Evolutionary conservation across 2,329 filamentous ascomycete genomes (phyloP), one percentile per base, ranked within the genome.

Genomic region (Stagonosporopsis rhizophila): DNA sequence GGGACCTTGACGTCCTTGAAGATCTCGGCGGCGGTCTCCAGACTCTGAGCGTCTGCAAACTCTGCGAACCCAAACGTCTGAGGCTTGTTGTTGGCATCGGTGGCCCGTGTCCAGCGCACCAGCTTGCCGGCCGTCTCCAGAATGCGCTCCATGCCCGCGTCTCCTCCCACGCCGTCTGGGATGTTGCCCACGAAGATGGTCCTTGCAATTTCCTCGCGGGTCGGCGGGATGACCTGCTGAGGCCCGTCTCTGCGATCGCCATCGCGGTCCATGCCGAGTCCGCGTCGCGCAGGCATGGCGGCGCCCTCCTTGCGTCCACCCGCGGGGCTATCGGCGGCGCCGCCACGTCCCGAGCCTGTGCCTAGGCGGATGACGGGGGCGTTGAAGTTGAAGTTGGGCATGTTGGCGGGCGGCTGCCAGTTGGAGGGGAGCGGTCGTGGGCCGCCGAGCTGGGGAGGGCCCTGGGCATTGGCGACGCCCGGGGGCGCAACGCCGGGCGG

Each of bases 331-430:
- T 75, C 74, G 34, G 52, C 28, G 70, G 75, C 45, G 32, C 77
- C 70, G 23, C 87, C 81, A 70, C 91, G 91, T n/a, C 84, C 78
- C 2, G 87, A 77, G 19, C 88, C 85, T 1, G 92, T 94, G 38
- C 94, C 95, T 41, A 99, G 85, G 52, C 95, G 90, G 72, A 99
- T 98, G 58, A 98, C 92, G 53, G 94, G 93, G 32, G 95, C 95
- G 71, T 91, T 96, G 81, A 98, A 96, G 81, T 99, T 97, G 82
- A 99, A 96, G 75, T 96, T 96, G 47, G 94, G 92, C 84, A 97
- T 91, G 73, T 95, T 96, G 46, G 90, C 82, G 9, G 94, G 93
- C 44, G 92, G 87, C 80, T 96, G 91, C 78, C 96, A 97, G 77
- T 87, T 91, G 56, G 88, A 81, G 60, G 91, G 92, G 62, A 96